Evolutionary conservation across 768 basidiomycete genomes (phyloP), one percentile per base, ranked within the genome.

Genomic region (Suillus hirtellus): DNA sequence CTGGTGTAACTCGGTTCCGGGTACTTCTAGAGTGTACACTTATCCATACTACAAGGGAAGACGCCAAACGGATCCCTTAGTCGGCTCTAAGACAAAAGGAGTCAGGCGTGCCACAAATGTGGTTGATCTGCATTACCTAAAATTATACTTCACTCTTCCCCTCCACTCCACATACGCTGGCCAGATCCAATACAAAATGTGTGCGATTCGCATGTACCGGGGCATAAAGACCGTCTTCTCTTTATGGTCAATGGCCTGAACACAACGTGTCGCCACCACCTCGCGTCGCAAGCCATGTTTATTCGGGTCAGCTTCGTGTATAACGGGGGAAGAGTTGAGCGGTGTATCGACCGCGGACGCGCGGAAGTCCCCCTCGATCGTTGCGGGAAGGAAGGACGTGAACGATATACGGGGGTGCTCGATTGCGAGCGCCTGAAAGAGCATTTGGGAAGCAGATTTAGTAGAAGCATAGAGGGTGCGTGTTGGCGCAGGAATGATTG

Each of bases 401-500:
- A 93, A 93, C 0, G 75, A 53, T 67, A 95, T 84, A 3, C 75
- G 70, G 7, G 91, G 89, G 65, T 94, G 89, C 67, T 95, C 93
- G 64, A 93, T 90, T 4, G 92, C 79, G 38, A 95, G 85, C 0
- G 89, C 81, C 73, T 92, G 90, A 73, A 87, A 94, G 62, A 95
- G 86, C 6, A 89, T 66, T 35, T 92, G 82, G 1, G 90, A 86
- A 0, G 94, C 90, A 2, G 89, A 81, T 73, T 98, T 97, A 11
- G 90, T 92, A 3, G 93, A 86, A 0, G 84, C 86, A 71, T 98
- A 98, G 42, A 98, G 77, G 1, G 92, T 78, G 8, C 95, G 88
- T 1, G 92, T 94, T 1, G 95, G 95, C 0, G 95, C 86, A 2
- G 95, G 92, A 42, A 95, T 87, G 7, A 89, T 79, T 2, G 92